These are phyloP conservation scores for Pyrus hybrid DNA, from an alignment of 331 rosid genomes.

Conservation along the genomic window DNA sequence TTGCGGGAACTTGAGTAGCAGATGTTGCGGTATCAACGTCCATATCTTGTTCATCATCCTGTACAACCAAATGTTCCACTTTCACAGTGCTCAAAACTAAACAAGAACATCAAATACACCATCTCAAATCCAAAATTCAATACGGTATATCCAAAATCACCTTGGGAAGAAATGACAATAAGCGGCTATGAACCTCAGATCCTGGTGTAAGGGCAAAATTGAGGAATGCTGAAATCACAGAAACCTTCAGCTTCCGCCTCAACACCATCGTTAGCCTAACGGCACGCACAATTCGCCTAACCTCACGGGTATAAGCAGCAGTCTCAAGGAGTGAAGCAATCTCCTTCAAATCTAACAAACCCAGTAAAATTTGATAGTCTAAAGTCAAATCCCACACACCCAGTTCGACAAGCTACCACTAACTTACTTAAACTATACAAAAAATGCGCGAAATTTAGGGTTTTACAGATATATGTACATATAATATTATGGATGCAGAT, in stretches of 20 bases:
- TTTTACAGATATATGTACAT: not conserved
- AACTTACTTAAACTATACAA: not conserved
- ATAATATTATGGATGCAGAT: not conserved
- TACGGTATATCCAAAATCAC: constrained; percentile 17
- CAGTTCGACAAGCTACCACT: not conserved
- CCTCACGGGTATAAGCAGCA: constrained; percentile 38
- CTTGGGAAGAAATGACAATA: constrained; percentile 75
- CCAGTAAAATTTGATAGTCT: not conserved
- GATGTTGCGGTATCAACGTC: constrained; percentile 87
- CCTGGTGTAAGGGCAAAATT: constrained; percentile 49
- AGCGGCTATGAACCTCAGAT: constrained; percentile 52
- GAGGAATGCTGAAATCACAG: constrained; percentile 58
- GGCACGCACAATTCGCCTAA: constrained; percentile 38
- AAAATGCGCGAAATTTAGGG: not conserved
- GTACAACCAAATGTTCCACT: constrained; percentile 12
- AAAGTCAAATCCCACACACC: not conserved
- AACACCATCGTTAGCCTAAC: constrained; percentile 39
- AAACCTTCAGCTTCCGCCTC: constrained; percentile 32
- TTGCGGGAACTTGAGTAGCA: constrained; percentile 46
- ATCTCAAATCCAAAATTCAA: not conserved
- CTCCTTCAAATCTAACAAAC: constrained; percentile 42
- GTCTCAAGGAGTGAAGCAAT: constrained; percentile 39
- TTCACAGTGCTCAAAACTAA: not conserved
- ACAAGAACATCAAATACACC: not conserved
- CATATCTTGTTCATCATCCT: constrained; percentile 95